phyloP scores from a whole-genome alignment of 345 rosid species.

The Acer campestre region DNA sequence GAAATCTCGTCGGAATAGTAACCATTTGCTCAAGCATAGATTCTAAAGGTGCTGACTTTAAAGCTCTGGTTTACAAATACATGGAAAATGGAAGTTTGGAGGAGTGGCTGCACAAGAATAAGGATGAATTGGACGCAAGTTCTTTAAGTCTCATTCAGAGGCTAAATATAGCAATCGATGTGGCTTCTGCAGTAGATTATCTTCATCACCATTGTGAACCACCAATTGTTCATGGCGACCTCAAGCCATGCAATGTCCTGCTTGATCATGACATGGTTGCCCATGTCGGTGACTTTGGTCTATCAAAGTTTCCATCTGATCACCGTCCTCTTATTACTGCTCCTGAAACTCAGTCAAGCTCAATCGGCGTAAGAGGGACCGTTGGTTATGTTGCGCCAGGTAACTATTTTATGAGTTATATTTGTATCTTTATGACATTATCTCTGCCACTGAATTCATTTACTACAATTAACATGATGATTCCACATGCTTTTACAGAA shows the following conservation, averaged over 20 bases:
- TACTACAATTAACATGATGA: too few relatives aligned
- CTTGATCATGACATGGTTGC: slow-evolving; percentile 24
- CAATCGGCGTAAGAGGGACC: slow-evolving; percentile 25
- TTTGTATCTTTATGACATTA: not conserved
- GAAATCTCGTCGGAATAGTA: slow-evolving; percentile 46
- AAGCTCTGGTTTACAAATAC: slow-evolving; percentile 27
- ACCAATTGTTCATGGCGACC: slow-evolving; percentile 24
- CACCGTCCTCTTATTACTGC: not conserved
- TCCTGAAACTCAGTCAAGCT: slow-evolving; percentile 8
- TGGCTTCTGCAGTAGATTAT: slow-evolving; percentile 27
- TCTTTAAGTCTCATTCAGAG: slow-evolving; percentile 24
- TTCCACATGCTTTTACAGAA: not conserved
- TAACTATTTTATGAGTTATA: not conserved
- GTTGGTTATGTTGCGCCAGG: slow-evolving; percentile 22
- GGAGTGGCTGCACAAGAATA: slow-evolving; percentile 13
- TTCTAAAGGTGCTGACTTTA: slow-evolving; percentile 11
- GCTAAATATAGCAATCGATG: slow-evolving; percentile 18
- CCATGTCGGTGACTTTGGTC: slow-evolving; percentile 27
- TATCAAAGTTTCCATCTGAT: slow-evolving; percentile 14
- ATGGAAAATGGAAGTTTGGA: slow-evolving; percentile 31
- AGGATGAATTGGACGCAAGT: not conserved
- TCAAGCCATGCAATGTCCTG: slow-evolving; percentile 26
- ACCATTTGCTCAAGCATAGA: slow-evolving; percentile 34
- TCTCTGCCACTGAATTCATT: not conserved
- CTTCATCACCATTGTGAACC: slow-evolving; percentile 23